These are phyloP conservation scores for Scedosporium apiospermum DNA, from an alignment of 2,329 filamentous ascomycete genomes.

Conservation along the genomic window DNA sequence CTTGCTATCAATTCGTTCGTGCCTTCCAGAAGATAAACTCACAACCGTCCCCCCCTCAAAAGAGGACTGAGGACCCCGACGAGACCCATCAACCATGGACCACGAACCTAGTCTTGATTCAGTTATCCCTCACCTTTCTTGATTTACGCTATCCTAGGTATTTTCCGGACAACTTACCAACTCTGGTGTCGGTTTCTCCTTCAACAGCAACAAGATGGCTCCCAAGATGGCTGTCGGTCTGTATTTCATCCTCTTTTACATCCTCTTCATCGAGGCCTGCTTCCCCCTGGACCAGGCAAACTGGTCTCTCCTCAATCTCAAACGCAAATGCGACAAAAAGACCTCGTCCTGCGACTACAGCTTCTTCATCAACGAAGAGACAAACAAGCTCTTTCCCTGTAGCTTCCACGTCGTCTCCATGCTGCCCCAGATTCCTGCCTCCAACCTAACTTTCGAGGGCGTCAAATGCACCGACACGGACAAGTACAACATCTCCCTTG, in stretches of 20 bases:
- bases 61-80: too few relatives aligned
- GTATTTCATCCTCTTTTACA: background rate
- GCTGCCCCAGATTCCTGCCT: background rate
- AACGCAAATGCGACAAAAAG: background rate
- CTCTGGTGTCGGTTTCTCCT: too few relatives aligned
- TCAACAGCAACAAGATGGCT: background rate
- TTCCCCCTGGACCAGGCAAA: background rate
- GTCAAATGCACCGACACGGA: background rate
- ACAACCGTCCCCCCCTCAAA: too few relatives aligned
- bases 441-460: background rate
- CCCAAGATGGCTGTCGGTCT: background rate
- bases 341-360: constrained; percentile 7
- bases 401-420: constrained; percentile 1
- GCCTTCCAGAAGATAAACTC: too few relatives aligned
- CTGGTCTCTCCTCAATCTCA: constrained; percentile 7
- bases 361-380: constrained; percentile 5
- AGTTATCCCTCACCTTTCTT: too few relatives aligned
- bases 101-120: too few relatives aligned
- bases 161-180: too few relatives aligned
- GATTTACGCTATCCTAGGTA: too few relatives aligned
- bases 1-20: too few relatives aligned
- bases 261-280: background rate
- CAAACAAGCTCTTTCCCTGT: background rate
- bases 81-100: too few relatives aligned
- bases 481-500: background rate